Evolutionary conservation across 257 asterid species (phyloP).

Genomic region (Buddleja alternifolia): DNA sequence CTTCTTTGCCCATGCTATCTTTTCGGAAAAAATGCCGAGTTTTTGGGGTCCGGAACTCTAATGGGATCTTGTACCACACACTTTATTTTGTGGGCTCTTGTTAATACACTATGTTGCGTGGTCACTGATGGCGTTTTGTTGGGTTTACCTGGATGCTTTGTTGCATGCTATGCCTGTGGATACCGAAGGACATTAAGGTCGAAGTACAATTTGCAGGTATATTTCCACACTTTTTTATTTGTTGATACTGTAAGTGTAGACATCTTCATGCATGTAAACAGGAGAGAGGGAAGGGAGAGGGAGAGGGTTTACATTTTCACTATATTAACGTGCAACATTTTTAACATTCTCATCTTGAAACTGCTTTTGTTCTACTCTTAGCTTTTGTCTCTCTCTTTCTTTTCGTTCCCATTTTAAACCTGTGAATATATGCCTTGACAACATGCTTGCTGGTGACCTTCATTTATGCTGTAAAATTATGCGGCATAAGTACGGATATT

Average conservation of each 20-base stretch:
- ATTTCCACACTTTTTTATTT: background rate
- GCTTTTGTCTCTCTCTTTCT: background rate
- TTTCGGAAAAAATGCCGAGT: conserved; percentile 77
- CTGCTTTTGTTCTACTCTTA: background rate
- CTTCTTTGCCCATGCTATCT: conserved; percentile 87
- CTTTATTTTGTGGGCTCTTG: conserved; percentile 73
- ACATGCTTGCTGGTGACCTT: background rate
- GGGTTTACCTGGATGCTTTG: conserved; percentile 94
- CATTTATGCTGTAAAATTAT: background rate
- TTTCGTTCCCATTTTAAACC: background rate
- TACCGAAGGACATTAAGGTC: conserved; percentile 75
- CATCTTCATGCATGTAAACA: background rate
- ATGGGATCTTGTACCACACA: conserved; percentile 76
- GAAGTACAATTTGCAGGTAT: conserved; percentile 87
- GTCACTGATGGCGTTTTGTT: conserved; percentile 71
- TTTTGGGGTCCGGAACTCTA: conserved; percentile 52
- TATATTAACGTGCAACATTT: background rate
- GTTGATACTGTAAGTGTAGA: conserved; percentile 3
- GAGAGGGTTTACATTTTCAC: background rate
- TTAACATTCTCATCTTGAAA: background rate
- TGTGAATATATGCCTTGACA: background rate
- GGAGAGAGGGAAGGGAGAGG: background rate
- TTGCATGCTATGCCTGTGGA: conserved; percentile 88
- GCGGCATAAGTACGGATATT: background rate
- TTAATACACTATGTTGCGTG: conserved; percentile 75